Evolutionary conservation across 164 flowering plant genomes (phyloP), one percentile per base, ranked within the genome.

Genomic region (Chloranthus sessilifolius): DNA sequence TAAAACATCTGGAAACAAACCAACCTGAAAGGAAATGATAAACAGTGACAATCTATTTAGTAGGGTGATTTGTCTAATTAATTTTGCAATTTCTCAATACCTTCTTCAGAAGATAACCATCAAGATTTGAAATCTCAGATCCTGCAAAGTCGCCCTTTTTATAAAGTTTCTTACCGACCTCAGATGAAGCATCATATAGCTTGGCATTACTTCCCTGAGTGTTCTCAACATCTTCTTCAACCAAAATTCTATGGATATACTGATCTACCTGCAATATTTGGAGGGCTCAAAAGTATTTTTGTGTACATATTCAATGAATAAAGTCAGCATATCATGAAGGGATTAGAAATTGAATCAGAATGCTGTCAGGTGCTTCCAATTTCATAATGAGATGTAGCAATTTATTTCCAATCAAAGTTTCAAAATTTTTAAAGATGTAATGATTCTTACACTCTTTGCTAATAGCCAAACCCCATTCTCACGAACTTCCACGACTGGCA

Each of bases 401-500:
- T 20, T 43, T 43, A 14, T 29, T 8, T 43, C n/a, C 24, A 24
- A 43, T 4, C 24, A 19, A 43, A 14, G 2, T 27, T 27, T 28
- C 34, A 15, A 7, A 30, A 20, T 40, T 30, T 21, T 27, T 28
- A 17, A 15, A 7, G 22, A 20, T 40, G 21, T 21, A 9, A 19
- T 9, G 56, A 28, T 19, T 47, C 70, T 77, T 64, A 90, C 97
- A 75, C 70, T 83, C 70, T 83, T 88, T 54, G 98, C 96, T 60
- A 87, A 74, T 52, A 88, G 92, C 84, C 83, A 81, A 41, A 91
- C 95, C 12, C 95, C 92, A 67, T 81, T 62, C 59, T 70, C 73
- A 22, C 64, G 80, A 29, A 88, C 92, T 59, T 87, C 95, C 41
- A 91, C 96, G 39, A 91, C 92, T 50, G 96, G 98, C 90, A 91